phyloP scores from a whole-genome alignment of 2,329 filamentous ascomycete genomes.

The Talaromyces islandicus region DNA sequence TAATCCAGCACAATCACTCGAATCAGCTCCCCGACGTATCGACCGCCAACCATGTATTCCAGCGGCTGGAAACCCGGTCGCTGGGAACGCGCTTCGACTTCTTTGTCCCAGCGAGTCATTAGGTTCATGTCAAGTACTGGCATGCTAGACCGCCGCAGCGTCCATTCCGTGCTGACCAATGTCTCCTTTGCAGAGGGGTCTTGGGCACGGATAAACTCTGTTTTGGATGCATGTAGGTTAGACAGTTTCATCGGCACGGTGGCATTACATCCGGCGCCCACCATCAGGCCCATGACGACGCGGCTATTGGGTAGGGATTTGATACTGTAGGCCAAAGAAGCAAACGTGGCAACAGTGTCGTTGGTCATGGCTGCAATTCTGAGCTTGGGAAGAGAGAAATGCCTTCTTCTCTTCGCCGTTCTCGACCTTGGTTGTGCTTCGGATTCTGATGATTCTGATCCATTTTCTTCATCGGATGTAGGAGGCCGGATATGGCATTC shows the following conservation, averaged over 20 bases:
- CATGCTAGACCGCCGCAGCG: constrained; percentile 62
- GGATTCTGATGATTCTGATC: neutral
- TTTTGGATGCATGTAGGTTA: constrained; percentile 57
- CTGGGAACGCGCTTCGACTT: constrained; percentile 58
- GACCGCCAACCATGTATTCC: constrained; percentile 71
- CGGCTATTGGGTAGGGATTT: constrained; percentile 50
- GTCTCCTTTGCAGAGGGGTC: constrained; percentile 50
- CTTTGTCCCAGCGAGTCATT: constrained; percentile 62
- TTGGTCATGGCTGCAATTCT: constrained; percentile 68
- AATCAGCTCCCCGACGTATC: constrained; percentile 67
- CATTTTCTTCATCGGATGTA: constrained; percentile 12
- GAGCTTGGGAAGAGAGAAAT: constrained; percentile 52
- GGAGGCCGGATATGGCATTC: constrained; percentile 36
- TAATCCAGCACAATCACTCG: constrained; percentile 62
- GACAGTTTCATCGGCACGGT: constrained; percentile 62
- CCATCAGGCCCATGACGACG: constrained; percentile 69
- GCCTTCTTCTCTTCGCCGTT: constrained; percentile 22
- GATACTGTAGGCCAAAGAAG: constrained; percentile 61
- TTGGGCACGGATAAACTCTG: constrained; percentile 19
- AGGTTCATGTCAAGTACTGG: constrained; percentile 57
- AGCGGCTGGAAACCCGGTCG: constrained; percentile 68
- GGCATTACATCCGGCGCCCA: constrained; percentile 71
- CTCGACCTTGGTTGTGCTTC: neutral
- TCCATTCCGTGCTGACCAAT: constrained; percentile 75
- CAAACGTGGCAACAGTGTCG: constrained; percentile 69